A percentile compares a stretch with the other conserved stretches of the same genome.
phyloP scores from a whole-genome alignment of 1,284 basidiomycete genomes.

The Ceratobasidium sp. region DNA sequence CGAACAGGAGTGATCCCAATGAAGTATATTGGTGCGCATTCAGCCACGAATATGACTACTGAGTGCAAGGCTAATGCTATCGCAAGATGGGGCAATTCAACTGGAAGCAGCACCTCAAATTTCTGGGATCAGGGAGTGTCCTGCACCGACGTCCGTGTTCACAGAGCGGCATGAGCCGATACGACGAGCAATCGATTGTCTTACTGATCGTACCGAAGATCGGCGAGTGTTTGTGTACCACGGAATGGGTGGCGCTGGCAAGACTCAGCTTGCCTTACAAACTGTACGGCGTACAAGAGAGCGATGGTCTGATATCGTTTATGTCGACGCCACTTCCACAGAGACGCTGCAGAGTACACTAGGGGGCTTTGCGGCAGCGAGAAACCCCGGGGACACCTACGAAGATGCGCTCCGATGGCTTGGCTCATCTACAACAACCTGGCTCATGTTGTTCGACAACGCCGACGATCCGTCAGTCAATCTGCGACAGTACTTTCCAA shows the following conservation, averaged over 20 bases:
- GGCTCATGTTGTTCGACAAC: conserved; percentile 39
- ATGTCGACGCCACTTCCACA: conserved; percentile 20
- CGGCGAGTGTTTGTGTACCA: conserved; percentile 12
- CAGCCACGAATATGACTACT: not conserved
- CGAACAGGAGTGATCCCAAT: not conserved
- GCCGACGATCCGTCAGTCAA: conserved; percentile 16
- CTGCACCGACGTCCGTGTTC: not conserved
- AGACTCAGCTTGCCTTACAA: conserved; percentile 17
- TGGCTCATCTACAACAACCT: not conserved
- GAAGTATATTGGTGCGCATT: conserved; percentile 3
- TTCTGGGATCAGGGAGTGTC: not conserved
- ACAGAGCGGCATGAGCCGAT: not conserved
- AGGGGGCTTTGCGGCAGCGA: not conserved
- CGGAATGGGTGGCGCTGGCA: conserved; percentile 34
- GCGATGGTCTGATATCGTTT: conserved; percentile 13
- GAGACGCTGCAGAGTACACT: conserved; percentile 2
- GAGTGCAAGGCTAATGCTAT: too few species aligned
- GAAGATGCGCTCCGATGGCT: conserved; percentile 21
- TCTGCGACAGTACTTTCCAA: conserved; percentile 11
- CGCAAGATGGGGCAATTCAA: not conserved
- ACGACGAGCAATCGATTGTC: not conserved
- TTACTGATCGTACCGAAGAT: not conserved
- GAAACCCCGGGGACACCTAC: not conserved
- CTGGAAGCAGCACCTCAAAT: not conserved
- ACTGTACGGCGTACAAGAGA: not conserved